These are phyloP conservation scores for Rutstroemia sp. DNA, from an alignment of 2,329 filamentous ascomycete genomes.

Conservation along the genomic window DNA sequence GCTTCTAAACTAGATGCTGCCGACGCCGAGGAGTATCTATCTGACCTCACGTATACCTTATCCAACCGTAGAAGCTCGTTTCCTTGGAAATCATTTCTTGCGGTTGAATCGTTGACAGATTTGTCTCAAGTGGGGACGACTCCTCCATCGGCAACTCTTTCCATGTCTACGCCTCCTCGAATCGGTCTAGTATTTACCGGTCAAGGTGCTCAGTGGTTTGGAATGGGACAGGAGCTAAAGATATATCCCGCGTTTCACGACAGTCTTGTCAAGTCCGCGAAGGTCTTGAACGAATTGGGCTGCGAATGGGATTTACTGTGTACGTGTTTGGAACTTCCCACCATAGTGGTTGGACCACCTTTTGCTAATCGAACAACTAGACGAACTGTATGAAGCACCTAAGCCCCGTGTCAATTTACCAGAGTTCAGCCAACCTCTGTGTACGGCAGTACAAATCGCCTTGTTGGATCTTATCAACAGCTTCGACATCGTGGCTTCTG, in stretches of 20 bases:
- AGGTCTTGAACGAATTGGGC: neutral
- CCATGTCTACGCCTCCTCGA: neutral
- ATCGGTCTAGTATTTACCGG: constrained; percentile 14
- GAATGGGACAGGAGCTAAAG: constrained; percentile 14
- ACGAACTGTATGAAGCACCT: neutral
- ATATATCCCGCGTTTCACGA: neutral
- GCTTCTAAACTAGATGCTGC: neutral
- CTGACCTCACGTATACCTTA: neutral
- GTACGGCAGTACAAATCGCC: neutral
- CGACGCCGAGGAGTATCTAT: neutral
- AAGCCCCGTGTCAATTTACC: neutral
- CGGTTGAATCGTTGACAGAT: neutral
- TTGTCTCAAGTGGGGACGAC: neutral
- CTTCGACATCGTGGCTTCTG: neutral
- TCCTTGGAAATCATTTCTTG: neutral
- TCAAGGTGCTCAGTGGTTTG: constrained; percentile 17
- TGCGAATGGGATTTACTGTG: neutral
- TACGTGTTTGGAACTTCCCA: neutral
- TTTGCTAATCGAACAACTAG: neutral
- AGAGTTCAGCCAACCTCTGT: neutral
- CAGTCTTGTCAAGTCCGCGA: neutral
- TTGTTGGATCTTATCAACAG: neutral
- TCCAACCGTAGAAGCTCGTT: neutral
- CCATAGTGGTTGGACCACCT: no score
- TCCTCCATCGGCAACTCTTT: neutral